Percentiles rank a stretch among this genome's conserved stretches.
Evolutionary conservation across 2,329 filamentous ascomycete species (phyloP).

Genomic region (Ciborinia camelliae): DNA sequence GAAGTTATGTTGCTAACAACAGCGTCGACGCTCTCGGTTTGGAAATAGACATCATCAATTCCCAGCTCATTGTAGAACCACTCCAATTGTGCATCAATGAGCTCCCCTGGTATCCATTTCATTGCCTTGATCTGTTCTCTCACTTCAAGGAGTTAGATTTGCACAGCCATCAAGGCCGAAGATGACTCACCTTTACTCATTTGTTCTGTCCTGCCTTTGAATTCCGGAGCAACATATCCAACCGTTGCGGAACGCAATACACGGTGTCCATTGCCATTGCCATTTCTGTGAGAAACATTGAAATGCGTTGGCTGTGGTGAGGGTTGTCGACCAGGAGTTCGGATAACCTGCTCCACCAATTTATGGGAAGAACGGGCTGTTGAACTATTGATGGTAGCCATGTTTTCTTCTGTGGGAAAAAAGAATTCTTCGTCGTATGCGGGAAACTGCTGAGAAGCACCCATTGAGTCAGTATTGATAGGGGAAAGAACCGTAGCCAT

Average conservation of each 20-base stretch:
- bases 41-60: slow-evolving; percentile 98
- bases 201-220: slow-evolving; percentile 86
- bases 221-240: slow-evolving; percentile 91
- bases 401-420: slow-evolving; percentile 23
- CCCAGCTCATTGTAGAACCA: slow-evolving; percentile 99
- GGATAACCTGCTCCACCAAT: slow-evolving; percentile 31
- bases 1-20: slow-evolving; percentile 95
- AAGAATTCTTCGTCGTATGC: slow-evolving; percentile 21
- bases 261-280: slow-evolving; percentile 59
- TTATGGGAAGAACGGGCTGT: slow-evolving; percentile 24
- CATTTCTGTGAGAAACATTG: slow-evolving; percentile 60
- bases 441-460: slow-evolving; percentile 18
- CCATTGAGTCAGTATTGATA: slow-evolving; percentile 19
- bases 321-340: slow-evolving; percentile 44
- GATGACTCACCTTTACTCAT: slow-evolving; percentile 33
- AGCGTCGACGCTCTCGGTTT: slow-evolving; percentile 79
- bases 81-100: slow-evolving; percentile 79
- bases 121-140: slow-evolving; percentile 69
- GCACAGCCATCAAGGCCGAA: neutral
- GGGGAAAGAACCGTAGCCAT: slow-evolving; percentile 18
- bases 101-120: slow-evolving; percentile 79
- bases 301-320: slow-evolving; percentile 88
- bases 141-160: slow-evolving; percentile 32
- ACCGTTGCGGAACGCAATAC: slow-evolving; percentile 84
- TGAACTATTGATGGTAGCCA: slow-evolving; percentile 25